Percentiles rank a stretch among this genome's conserved stretches.
Conservation (phyloP, 805 yeast genomes). For the Saccharomycodes ludwigii region DNA sequence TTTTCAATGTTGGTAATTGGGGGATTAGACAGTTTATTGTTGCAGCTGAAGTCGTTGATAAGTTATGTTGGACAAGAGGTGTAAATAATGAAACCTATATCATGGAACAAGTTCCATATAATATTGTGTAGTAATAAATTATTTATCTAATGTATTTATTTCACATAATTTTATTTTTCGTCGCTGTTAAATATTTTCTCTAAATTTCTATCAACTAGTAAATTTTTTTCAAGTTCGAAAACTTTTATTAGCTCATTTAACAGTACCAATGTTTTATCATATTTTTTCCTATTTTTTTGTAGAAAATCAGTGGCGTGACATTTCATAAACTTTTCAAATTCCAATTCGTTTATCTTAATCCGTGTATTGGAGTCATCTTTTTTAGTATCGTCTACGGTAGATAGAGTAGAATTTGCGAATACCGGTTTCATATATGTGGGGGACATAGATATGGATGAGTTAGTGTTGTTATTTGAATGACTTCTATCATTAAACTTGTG, state of each 20-base stretch:
- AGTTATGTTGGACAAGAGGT: conserved; percentile 32
- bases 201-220: not conserved
- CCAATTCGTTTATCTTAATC: conserved; percentile 1
- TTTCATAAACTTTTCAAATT: conserved; percentile 1
- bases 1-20: conserved; percentile 38
- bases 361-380: too few species aligned
- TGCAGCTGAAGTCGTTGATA: conserved; percentile 42
- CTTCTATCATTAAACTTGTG: too few species aligned
- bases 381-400: too few species aligned
- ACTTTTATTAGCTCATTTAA: not conserved
- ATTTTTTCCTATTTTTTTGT: not conserved
- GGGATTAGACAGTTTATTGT: conserved; percentile 28
- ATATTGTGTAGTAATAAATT: conserved; percentile 1
- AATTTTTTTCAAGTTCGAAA: not conserved
- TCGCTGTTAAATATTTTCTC: not conserved
- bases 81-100: conserved; percentile 26
- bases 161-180: not conserved
- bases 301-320: conserved; percentile 1
- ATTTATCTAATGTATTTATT: not conserved
- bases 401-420: too few species aligned
- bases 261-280: not conserved
- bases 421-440: too few species aligned
- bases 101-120: conserved; percentile 13
- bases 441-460: too few species aligned
- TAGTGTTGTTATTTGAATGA: too few species aligned